Evolutionary conservation across 768 basidiomycete genomes (phyloP).

Genomic region (Paxillus rubicundulus): DNA sequence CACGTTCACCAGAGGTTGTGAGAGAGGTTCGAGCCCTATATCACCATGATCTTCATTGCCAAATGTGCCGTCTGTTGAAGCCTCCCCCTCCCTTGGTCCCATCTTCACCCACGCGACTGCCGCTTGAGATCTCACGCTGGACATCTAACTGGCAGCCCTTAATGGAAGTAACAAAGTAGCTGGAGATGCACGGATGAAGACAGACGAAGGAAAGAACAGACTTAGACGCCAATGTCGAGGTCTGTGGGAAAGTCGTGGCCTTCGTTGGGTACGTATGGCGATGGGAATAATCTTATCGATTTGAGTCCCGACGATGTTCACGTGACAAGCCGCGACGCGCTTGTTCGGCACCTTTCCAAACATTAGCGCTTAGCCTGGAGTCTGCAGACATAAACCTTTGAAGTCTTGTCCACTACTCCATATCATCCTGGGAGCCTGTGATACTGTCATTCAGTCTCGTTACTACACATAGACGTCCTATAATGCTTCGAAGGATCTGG

Average conservation of each 20-base stretch:
- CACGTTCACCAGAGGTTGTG: constrained; percentile 31
- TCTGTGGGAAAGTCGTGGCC: constrained; percentile 25
- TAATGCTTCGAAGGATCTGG: constrained; percentile 67
- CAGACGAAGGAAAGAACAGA: neutral
- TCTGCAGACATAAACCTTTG: too few species aligned
- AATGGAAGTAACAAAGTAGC: neutral
- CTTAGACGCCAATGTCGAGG: neutral
- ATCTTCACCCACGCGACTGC: constrained; percentile 4
- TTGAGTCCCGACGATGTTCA: constrained; percentile 8
- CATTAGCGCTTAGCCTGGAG: too few species aligned
- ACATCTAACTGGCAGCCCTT: constrained; percentile 13
- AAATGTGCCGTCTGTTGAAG: neutral
- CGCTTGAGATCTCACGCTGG: constrained; percentile 6
- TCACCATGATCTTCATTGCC: constrained; percentile 7
- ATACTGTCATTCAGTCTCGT: neutral
- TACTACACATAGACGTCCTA: neutral
- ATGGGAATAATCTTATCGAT: constrained; percentile 27
- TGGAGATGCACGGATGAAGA: neutral
- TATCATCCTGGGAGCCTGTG: neutral
- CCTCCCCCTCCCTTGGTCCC: constrained; percentile 1
- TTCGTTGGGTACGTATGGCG: constrained; percentile 6
- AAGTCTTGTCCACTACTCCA: neutral
- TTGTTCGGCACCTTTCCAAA: neutral
- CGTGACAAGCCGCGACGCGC: constrained; percentile 15
- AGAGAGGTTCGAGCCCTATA: constrained; percentile 19